phyloP scores from a whole-genome alignment of 108 stramenopile species.

The Pseudonitzschia pungens region DNA sequence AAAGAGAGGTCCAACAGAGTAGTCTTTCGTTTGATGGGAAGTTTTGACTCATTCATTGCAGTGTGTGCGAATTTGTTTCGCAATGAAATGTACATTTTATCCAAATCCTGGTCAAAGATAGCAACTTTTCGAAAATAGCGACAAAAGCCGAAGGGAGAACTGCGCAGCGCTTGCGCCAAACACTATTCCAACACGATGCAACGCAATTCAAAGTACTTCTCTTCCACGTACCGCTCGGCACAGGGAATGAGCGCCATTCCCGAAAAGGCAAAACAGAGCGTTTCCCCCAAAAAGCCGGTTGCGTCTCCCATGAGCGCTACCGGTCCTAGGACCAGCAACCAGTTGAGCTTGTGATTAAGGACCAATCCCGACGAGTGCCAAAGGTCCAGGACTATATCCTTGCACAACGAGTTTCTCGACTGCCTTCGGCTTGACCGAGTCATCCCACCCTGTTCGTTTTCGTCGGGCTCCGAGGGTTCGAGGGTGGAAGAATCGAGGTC shows the following conservation, averaged over 20 bases:
- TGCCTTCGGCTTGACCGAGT: too few relatives aligned
- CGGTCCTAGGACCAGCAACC: conserved; percentile 83
- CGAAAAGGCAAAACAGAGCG: conserved; percentile 72
- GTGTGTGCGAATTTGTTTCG: too few relatives aligned
- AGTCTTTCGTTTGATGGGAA: too few relatives aligned
- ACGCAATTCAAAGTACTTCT: not conserved
- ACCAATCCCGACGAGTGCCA: conserved; percentile 17
- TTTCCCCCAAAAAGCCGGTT: conserved; percentile 76
- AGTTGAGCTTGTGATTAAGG: conserved; percentile 54
- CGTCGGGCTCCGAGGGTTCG: not conserved
- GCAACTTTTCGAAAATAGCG: too few relatives aligned
- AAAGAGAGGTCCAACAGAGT: not conserved
- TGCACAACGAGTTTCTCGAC: not conserved
- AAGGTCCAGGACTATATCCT: not conserved
- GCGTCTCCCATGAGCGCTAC: conserved; percentile 84
- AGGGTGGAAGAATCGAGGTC: too few relatives aligned
- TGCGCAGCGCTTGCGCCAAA: too few relatives aligned
- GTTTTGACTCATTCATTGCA: too few relatives aligned
- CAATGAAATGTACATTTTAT: too few relatives aligned
- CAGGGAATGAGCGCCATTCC: conserved; percentile 83
- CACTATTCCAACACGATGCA: not conserved
- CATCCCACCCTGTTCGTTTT: not conserved
- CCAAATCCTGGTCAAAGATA: too few relatives aligned
- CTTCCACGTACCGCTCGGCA: conserved; percentile 65
- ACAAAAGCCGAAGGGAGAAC: too few relatives aligned